Conservation (phyloP, 495 filamentous ascomycete genomes). For the Cercophora sp. region DNA sequence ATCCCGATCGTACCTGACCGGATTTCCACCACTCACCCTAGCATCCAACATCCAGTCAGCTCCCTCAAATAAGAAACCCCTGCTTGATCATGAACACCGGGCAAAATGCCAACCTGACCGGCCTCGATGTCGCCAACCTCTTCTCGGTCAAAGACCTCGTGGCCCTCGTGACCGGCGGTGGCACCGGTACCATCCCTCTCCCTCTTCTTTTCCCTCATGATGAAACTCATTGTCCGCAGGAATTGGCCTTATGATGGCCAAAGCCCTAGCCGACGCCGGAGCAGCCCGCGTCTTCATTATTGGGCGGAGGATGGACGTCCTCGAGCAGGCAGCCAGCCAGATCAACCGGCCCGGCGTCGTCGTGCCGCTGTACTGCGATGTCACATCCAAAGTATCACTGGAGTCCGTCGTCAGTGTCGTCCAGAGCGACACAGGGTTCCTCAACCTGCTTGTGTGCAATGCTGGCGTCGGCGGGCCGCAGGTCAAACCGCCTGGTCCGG, state of each 20-base stretch:
- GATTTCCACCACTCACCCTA: no score
- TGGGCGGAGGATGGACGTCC: conserved; percentile 57
- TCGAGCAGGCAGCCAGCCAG: conserved; percentile 45
- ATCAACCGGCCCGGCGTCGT: conserved; percentile 38
- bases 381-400: conserved; percentile 61
- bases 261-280: conserved; percentile 55
- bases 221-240: no score
- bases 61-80: no score
- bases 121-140: conserved; percentile 41
- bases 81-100: not conserved
- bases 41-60: no score
- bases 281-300: conserved; percentile 68
- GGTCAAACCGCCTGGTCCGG: conserved; percentile 23
- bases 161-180: conserved; percentile 62
- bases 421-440: conserved; percentile 50
- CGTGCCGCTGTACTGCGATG: conserved; percentile 60
- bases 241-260: conserved; percentile 65
- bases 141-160: conserved; percentile 58
- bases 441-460: conserved; percentile 67
- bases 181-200: no score
- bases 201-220: no score
- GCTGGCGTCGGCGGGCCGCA: conserved; percentile 58
- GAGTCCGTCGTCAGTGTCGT: conserved; percentile 49
- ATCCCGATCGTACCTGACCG: no score
- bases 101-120: no score